Percentiles rank a stretch among this genome's conserved stretches.
Evolutionary conservation across 78 protist species (phyloP).

Genomic region (Tieghemostelium lacteum): DNA sequence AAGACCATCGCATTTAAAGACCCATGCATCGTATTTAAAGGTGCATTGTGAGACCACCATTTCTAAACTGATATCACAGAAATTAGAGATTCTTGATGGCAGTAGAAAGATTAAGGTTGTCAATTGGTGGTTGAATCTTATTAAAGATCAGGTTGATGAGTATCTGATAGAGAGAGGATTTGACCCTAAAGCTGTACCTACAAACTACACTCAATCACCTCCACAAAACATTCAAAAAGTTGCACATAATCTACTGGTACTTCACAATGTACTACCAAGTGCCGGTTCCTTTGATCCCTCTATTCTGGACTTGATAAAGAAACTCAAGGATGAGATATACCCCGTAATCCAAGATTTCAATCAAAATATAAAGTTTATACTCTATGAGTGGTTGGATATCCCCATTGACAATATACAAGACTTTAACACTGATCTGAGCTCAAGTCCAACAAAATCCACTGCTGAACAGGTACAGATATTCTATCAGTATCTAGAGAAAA

Average conservation of each 20-base stretch:
- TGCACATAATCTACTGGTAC: constrained; percentile 28
- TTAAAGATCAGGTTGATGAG: constrained; percentile 45
- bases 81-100: constrained; percentile 46
- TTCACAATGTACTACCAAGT: constrained; percentile 39
- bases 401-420: not conserved
- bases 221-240: constrained; percentile 14
- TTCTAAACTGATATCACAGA: constrained; percentile 19
- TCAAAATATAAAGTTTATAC: constrained; percentile 8
- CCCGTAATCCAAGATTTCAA: constrained; percentile 46
- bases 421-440: not conserved
- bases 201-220: constrained; percentile 42
- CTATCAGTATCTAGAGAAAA: not conserved
- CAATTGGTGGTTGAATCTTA: constrained; percentile 51
- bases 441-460: not conserved
- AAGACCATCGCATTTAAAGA: not conserved
- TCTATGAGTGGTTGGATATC: constrained; percentile 49
- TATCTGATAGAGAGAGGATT: constrained; percentile 1
- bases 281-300: constrained; percentile 8
- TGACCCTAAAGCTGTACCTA: constrained; percentile 34
- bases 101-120: constrained; percentile 28
- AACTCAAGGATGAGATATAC: constrained; percentile 39
- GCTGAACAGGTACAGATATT: not conserved
- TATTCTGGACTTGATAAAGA: not conserved
- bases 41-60: constrained; percentile 18
- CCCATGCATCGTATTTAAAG: not conserved